Conservation (phyloP, 257 asterid species). For the Solanum phureja region DNA sequence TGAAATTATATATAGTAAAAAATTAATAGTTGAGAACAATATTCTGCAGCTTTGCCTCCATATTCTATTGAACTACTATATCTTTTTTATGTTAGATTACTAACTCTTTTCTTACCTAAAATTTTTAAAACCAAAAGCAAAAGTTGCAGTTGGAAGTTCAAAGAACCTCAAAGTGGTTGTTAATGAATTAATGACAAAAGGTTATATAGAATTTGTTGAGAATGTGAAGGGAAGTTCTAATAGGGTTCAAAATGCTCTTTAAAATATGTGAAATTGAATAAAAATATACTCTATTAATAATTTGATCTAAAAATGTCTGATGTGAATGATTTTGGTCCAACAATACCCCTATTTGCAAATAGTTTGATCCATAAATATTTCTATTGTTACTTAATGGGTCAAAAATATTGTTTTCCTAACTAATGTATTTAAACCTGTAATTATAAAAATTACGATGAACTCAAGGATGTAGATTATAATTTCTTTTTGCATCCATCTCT, state of each 20-base stretch:
- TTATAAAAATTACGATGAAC: neutral
- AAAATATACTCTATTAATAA: no score
- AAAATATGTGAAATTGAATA: no score
- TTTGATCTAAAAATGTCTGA: neutral
- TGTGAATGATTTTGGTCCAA: no score
- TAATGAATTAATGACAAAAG: neutral
- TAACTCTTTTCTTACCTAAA: no score
- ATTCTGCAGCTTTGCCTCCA: neutral
- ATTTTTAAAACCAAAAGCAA: neutral
- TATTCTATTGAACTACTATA: neutral
- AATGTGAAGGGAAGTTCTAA: neutral
- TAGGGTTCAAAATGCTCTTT: neutral
- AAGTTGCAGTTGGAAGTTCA: neutral
- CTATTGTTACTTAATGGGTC: neutral
- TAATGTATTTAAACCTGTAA: neutral
- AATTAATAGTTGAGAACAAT: neutral
- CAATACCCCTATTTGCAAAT: neutral
- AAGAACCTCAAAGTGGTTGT: neutral
- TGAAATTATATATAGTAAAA: neutral
- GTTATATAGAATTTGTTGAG: neutral
- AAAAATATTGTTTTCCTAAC: fast-evolving
- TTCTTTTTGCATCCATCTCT: neutral
- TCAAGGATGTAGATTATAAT: neutral
- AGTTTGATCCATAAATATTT: fast-evolving
- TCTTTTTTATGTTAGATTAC: neutral